Base-by-base conservation (phyloP, 2,329 filamentous ascomycete species). In the Davidsoniella eucalypti region DNA sequence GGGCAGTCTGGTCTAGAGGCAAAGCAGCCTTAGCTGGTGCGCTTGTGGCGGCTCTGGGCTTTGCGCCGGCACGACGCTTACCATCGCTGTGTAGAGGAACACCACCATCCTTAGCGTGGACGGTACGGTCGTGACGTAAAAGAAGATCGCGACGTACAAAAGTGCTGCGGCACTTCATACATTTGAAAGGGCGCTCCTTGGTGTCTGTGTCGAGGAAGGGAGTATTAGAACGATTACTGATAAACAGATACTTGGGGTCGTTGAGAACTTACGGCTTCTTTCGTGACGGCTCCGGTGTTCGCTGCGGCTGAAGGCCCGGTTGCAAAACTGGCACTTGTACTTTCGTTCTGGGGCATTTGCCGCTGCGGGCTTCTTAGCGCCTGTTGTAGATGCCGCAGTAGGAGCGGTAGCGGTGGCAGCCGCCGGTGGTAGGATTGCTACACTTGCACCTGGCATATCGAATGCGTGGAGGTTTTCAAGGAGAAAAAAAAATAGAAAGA, bases 311-410 rank as follows among this genome's bases (percentile, higher is more conserved):
- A 98, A 98, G 56, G 92, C 92, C 67, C 92, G 78, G 69, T 88
- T 88, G 72, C 92, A 96, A 68, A 94, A 96, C 73, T 94, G 87
- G 71, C 92, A 98, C 67, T 96, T 95, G 79, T 98, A 98, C 69
- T 95, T 94, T 73, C 93, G 90, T 72, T 96, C 92, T 51, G 88
- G 87, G 59, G 79, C 51, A 38, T 47, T 53, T 17, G 51, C 43
- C 21, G 47, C 43, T 6, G 51, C 29, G 10, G 40, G 38, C 25
- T 50, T 53, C 14, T 44, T 53, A 18, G 37, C 25, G 43, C 16
- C 29, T 8, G 47, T 82, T 59, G 81, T 69, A 55, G 82, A 73
- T 57, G 82, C 94, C 67, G 84, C 80, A 61, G 82, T 75, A 59
- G 77, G 76, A 63, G 83, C 75, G 62, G 80, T 76, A 62, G 86